Percentiles rank a stretch among this genome's conserved stretches.
phyloP scores from a whole-genome alignment of 495 filamentous ascomycete species.

The Elaphomyces granulatus region DNA sequence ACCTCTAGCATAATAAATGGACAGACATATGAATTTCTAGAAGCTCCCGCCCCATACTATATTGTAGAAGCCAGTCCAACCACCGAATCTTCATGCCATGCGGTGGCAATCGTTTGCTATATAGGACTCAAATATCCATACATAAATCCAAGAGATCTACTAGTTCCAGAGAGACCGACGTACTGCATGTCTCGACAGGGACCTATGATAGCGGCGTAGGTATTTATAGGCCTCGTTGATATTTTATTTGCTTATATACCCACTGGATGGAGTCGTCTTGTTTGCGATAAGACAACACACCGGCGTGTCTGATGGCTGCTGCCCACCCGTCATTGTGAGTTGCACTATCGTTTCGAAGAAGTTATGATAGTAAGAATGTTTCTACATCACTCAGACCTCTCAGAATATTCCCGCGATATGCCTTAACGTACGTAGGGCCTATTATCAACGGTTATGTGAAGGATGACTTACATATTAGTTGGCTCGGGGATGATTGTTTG shows the following conservation, averaged over 20 bases:
- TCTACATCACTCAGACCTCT: neutral
- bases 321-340: too few species aligned
- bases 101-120: too few species aligned
- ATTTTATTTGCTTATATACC: slow-evolving; percentile 37
- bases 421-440: slow-evolving; percentile 40
- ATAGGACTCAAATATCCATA: too few species aligned
- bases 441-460: slow-evolving; percentile 40
- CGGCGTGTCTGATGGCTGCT: slow-evolving; percentile 41
- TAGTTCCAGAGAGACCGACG: too few species aligned
- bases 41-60: too few species aligned
- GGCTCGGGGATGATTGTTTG: slow-evolving; percentile 37
- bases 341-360: too few species aligned
- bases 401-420: slow-evolving; percentile 41
- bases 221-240: slow-evolving; percentile 38
- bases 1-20: too few species aligned
- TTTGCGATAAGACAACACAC: slow-evolving; percentile 45
- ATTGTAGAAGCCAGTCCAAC: too few species aligned
- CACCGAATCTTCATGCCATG: too few species aligned
- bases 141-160: too few species aligned
- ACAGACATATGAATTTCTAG: too few species aligned
- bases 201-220: slow-evolving; percentile 38
- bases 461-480: slow-evolving; percentile 20
- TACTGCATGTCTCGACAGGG: slow-evolving; percentile 38
- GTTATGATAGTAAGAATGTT: neutral
- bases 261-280: slow-evolving; percentile 40